A percentile compares a stretch with the other conserved stretches of the same genome.
phyloP scores from a whole-genome alignment of 257 asterid species.

The Solanum acaule region DNA sequence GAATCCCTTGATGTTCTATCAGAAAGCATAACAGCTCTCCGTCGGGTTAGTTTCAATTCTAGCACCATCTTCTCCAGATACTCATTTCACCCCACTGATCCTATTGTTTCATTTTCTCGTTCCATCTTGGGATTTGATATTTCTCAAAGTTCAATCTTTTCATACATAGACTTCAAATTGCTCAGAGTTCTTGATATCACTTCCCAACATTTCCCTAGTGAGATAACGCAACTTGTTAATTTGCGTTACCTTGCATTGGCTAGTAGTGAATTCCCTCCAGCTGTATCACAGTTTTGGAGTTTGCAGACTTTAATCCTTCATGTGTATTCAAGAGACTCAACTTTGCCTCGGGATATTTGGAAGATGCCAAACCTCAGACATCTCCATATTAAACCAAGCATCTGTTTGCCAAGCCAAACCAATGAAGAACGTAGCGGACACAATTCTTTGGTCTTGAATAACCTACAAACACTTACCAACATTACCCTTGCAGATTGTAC shows the following conservation, averaged over 20 bases:
- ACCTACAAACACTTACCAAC: constrained; percentile 9
- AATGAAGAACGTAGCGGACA: neutral
- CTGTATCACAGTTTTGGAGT: neutral
- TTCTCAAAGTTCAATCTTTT: neutral
- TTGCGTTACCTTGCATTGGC: constrained; percentile 21
- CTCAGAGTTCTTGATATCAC: constrained; percentile 22
- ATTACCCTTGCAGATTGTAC: constrained; percentile 14
- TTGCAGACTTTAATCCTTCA: constrained; percentile 25
- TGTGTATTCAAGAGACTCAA: constrained; percentile 6
- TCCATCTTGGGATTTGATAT: neutral
- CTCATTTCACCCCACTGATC: neutral
- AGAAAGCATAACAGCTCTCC: neutral
- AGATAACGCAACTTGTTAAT: constrained; percentile 4
- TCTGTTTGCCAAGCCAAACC: neutral
- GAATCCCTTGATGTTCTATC: neutral
- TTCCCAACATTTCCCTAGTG: constrained; percentile 11
- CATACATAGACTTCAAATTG: constrained; percentile 8
- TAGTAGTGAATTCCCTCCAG: constrained; percentile 9
- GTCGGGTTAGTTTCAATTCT: neutral
- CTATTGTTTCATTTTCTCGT: neutral
- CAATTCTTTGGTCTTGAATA: neutral
- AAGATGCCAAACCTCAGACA: constrained; percentile 16
- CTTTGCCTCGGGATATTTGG: constrained; percentile 9
- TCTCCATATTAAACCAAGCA: constrained; percentile 6
- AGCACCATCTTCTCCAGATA: neutral